Evolutionary conservation across 257 asterid genomes (phyloP).

Genomic region (Nicotiana tabacum): DNA sequence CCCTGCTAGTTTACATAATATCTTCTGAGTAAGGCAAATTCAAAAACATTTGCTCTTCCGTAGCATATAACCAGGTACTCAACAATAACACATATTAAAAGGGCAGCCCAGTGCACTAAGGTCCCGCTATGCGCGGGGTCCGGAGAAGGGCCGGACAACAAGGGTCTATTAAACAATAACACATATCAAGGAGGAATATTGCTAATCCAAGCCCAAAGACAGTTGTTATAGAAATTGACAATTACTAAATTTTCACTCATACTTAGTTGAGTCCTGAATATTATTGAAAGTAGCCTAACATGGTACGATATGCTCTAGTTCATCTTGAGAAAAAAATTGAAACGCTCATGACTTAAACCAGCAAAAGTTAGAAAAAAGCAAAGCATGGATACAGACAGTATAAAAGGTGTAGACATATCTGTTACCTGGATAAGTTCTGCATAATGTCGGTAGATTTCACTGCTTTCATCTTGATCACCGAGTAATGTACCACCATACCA

Average conservation of each 20-base stretch:
- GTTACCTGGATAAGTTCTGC: slow-evolving; percentile 90
- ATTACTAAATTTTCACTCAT: neutral
- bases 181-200: neutral
- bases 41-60: neutral
- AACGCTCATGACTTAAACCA: neutral
- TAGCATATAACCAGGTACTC: neutral
- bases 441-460: slow-evolving; percentile 77
- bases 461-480: slow-evolving; percentile 87
- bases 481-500: slow-evolving; percentile 95
- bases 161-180: too few relatives aligned
- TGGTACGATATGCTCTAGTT: neutral
- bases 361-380: neutral
- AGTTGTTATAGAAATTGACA: neutral
- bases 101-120: too few relatives aligned
- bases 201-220: neutral
- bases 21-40: neutral
- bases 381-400: neutral
- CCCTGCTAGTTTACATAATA: slow-evolving; percentile 44
- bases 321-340: neutral
- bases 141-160: too few relatives aligned
- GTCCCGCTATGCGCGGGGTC: too few relatives aligned
- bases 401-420: neutral
- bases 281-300: neutral
- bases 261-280: neutral
- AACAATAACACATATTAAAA: neutral